phyloP scores from a whole-genome alignment of 108 stramenopile genomes.

The Cylindrotheca fusiformis region DNA sequence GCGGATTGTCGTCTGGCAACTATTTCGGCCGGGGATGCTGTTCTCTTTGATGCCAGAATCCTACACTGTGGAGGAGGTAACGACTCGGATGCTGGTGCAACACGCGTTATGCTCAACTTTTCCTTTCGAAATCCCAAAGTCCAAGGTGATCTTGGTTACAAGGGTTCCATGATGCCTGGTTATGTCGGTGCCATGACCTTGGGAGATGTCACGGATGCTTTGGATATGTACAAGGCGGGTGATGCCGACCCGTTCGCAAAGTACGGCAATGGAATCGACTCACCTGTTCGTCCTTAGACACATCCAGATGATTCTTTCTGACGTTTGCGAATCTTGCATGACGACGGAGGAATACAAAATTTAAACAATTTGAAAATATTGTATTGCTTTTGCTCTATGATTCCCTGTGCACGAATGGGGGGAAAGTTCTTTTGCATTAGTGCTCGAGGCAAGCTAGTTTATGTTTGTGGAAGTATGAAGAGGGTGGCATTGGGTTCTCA shows the following conservation, averaged over 20 bases:
- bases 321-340: no score
- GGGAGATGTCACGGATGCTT: constrained; percentile 35
- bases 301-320: no score
- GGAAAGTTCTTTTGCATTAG: no score
- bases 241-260: constrained; percentile 34
- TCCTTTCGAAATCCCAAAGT: constrained; percentile 50
- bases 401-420: no score
- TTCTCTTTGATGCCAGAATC: constrained; percentile 48
- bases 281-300: no score
- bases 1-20: constrained; percentile 22
- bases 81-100: constrained; percentile 14
- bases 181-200: constrained; percentile 38
- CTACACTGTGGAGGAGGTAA: constrained; percentile 61
- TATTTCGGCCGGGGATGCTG: constrained; percentile 45
- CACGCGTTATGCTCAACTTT: constrained; percentile 54
- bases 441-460: no score
- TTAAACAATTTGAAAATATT: no score
- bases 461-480: no score
- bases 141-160: constrained; percentile 41
- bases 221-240: constrained; percentile 27
- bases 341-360: no score
- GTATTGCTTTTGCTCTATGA: no score
- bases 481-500: no score
- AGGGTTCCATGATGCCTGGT: constrained; percentile 49
- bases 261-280: constrained; percentile 34